Evolutionary conservation across 805 yeast genomes (phyloP), one percentile per base, ranked within the genome.

Genomic region (Clavispora carvajalis): DNA sequence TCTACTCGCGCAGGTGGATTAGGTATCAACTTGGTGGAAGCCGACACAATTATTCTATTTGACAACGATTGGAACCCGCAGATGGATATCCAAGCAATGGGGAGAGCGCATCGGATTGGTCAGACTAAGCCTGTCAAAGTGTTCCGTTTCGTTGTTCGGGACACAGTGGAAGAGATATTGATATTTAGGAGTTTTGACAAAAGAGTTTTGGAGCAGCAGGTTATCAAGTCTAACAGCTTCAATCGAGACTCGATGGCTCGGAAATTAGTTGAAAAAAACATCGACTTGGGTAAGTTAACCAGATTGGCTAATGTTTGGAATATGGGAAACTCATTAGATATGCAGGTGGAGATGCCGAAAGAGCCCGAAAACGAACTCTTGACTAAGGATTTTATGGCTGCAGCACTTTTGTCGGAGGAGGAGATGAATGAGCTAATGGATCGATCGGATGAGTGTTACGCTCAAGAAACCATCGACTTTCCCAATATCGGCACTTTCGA

Each of bases 21-120:
- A 23, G 99, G 99, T 5, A 78, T 91, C 33, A 91, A 91, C 55
- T 67, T 91, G 40, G 77, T 82, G 0, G 79, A 83, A 0, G 96
- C 98, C 0, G 97, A 93, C 48, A 82, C 95, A 1, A 98, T 93
- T 1, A 77, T 91, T 3, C 53, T 91, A 9, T 89, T 87, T 56
- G 99, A 91, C 55, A 84, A 88, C 41, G 99, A 91, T 57, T 91
- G 97, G 96, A 91, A 91, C 54, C 99, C 98, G 0, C 97, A 91
- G 56, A 95, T 88, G 46, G 98, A 91, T 62, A 66, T 89, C 37
- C 99, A 91, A 59, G 98, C 98, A 0, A 91, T 91, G 79, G 98
- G 90, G 53, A 72, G 99, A 40, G 95, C 85, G 10, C 98, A 91
- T 58, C 71, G 99, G 55, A 87, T 93, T 40, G 98, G 98, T 0